Base-by-base conservation (phyloP, 1,284 basidiomycete species). In the Xerocomus amazonicus region DNA sequence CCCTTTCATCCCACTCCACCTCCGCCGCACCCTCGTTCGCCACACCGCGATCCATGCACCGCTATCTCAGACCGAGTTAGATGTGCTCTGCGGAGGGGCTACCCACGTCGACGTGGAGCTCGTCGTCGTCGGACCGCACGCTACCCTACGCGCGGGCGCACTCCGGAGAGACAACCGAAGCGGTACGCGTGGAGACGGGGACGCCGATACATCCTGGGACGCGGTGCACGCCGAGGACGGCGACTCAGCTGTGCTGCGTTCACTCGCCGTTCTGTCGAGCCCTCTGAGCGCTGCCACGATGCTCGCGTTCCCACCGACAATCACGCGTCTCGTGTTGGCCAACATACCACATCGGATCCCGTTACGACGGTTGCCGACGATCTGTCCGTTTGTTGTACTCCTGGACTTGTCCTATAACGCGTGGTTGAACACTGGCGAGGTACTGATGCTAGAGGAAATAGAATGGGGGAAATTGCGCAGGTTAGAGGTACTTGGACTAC, bases 321-420 rank as follows among this genome's bases (percentile, higher is more conserved):
- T 87, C 40, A 83, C 81, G 1, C 75, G 73, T 39, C 69, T 87
- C 27, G 78, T 75, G 7, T 72, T 87, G 28, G 59, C 86, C 54
- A 68, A 76, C 41, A 58, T 81, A 9, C 66, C 72, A 0, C 52
- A 63, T 8, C 64, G 67, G 0, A 63, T 80, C 17, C 70, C 78
- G 3, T 57, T 88, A 14, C 74, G 81, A 54, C 73, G 80, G 48
- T 64, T 88, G 23, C 78, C 83, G 1, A 66, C 64, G 7, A 62
- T 78, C n/a, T 86, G 82, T 57, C 85, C 85, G 0, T 62, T 83
- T 19, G 63, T 88, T n/a, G 69, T 75, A 29, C 58, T 81, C 19
- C 63, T 88, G 35, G 85, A 88, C 60, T 62, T 88, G 26, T 87
- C 85, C 1, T 84, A 77, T 60, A 88, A 87, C 55, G 47, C 52